Base-by-base conservation (phyloP, 2,329 filamentous ascomycete species). In the Monosporascus sp. region DNA sequence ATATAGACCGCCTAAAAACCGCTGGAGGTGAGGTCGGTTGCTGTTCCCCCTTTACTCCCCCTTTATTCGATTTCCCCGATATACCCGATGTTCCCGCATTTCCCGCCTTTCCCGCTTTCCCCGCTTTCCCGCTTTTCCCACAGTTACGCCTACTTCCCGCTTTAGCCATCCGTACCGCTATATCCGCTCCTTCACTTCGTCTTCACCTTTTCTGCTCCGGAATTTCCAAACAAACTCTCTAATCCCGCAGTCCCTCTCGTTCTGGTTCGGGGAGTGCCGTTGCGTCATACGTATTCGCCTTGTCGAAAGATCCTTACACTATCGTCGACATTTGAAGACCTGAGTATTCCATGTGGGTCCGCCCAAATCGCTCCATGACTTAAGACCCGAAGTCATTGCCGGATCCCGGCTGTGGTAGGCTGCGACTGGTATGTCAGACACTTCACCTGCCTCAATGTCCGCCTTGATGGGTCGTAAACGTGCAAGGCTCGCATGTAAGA, bases 401-500 rank as follows among this genome's bases (percentile, higher is more conserved):
- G 2, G 31, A 35, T 35, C 31, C 4, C 31, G 31, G 31, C 31
- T 35, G 31, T 35, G 31, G 31, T 35, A 2, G 9, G 43, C 22
- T 46, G 22, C 5, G 22, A 8, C 17, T 17, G 43, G 31, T 25
- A 20, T 11, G 11, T 20, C 20, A 15, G 24, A 6, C 14, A 6
- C 11, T 17, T 14, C 31, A 11, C 31, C 11, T 11, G 5, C 17
- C 14, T 31, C 18, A 15, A 41, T 11, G 43, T 53, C 47, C 27
- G 49, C 37, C 20, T 37, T 45, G 27, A 48, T 41, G 15, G 49
- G 48, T 9, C 55, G 57, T 41, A 58, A 55, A 58, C 72, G 76
- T 1, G 73, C 76, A 24, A 72, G 70, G 39, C 55, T 74, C 8
- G 77, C 76, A 22, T 80, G 77, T 58, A 68, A 75, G 52, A 74